These are phyloP conservation scores for Actinomucor elegans DNA, from an alignment of 371 early-diverging fungal species.

Conservation along the genomic window DNA sequence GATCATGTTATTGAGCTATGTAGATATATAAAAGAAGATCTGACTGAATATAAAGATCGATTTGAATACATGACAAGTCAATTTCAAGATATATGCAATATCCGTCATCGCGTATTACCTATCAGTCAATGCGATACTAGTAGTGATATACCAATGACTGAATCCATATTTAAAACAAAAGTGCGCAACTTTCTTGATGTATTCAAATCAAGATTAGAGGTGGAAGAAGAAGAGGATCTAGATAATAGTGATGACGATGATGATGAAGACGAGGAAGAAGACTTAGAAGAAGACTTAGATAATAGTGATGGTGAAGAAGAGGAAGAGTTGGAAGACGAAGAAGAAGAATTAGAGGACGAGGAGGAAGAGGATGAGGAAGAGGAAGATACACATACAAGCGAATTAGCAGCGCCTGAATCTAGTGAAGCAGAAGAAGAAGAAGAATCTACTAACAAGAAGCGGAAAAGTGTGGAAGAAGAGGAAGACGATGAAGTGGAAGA, in stretches of 20 bases:
- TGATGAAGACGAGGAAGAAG: constrained; percentile 5
- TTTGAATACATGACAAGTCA: constrained; percentile 9
- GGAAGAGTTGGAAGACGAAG: neutral
- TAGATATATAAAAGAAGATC: constrained; percentile 12
- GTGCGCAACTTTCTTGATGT: constrained; percentile 26
- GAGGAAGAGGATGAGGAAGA: constrained; percentile 8
- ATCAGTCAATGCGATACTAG: neutral
- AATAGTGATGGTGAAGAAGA: constrained; percentile 12
- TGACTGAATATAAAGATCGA: constrained; percentile 14
- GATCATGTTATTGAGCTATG: constrained; percentile 10
- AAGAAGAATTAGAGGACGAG: neutral
- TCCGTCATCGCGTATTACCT: neutral
- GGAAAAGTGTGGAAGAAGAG: constrained; percentile 4
- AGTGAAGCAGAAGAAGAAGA: constrained; percentile 7
- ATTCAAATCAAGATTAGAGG: constrained; percentile 11
- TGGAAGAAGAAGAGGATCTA: constrained; percentile 23
- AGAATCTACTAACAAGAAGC: neutral
- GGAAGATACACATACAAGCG: neutral
- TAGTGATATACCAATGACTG: neutral
- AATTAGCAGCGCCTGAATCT: neutral
- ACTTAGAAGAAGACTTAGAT: constrained; percentile 6
- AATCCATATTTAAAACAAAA: constrained; percentile 25
- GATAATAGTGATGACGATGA: constrained; percentile 20
- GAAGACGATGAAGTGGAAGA: constrained; percentile 11
- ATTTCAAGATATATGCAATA: constrained; percentile 1